Conservation (phyloP, 2,329 filamentous ascomycete species). For the Fusarium sp. region DNA sequence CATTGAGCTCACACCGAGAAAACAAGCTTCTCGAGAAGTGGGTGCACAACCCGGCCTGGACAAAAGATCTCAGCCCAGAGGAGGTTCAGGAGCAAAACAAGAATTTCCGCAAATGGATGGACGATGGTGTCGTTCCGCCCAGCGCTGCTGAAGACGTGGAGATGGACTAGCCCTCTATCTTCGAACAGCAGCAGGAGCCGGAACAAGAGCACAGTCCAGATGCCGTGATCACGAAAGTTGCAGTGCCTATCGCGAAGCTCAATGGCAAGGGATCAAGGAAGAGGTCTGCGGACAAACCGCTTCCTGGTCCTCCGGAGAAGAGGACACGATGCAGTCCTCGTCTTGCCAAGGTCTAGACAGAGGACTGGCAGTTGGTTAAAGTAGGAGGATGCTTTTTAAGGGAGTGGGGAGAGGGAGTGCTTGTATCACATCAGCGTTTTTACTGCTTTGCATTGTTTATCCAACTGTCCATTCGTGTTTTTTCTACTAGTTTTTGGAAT, state of each 20-base stretch:
- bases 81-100: slow-evolving; percentile 81
- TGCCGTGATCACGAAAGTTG: neutral
- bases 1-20: slow-evolving; percentile 71
- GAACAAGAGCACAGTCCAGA: slow-evolving; percentile 1
- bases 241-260: neutral
- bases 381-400: slow-evolving; percentile 6
- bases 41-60: slow-evolving; percentile 83
- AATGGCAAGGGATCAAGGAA: slow-evolving; percentile 6
- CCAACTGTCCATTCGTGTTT: slow-evolving; percentile 27
- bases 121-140: slow-evolving; percentile 60
- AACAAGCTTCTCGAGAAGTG: slow-evolving; percentile 81
- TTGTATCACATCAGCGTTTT: slow-evolving; percentile 41
- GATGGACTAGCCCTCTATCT: slow-evolving; percentile 47
- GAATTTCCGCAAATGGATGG: slow-evolving; percentile 67
- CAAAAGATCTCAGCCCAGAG: slow-evolving; percentile 83
- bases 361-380: slow-evolving; percentile 2
- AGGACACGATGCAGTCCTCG: slow-evolving; percentile 19
- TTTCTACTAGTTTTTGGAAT: slow-evolving; percentile 24
- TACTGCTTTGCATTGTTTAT: slow-evolving; percentile 20
- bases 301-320: slow-evolving; percentile 8
- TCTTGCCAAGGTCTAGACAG: slow-evolving; percentile 1
- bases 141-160: slow-evolving; percentile 51
- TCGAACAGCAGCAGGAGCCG: slow-evolving; percentile 17
- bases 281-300: slow-evolving; percentile 7
- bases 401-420: slow-evolving; percentile 15